These are phyloP conservation scores for Pouteria glomerata DNA, from an alignment of 148 eudicot genomes.

Conservation along the genomic window DNA sequence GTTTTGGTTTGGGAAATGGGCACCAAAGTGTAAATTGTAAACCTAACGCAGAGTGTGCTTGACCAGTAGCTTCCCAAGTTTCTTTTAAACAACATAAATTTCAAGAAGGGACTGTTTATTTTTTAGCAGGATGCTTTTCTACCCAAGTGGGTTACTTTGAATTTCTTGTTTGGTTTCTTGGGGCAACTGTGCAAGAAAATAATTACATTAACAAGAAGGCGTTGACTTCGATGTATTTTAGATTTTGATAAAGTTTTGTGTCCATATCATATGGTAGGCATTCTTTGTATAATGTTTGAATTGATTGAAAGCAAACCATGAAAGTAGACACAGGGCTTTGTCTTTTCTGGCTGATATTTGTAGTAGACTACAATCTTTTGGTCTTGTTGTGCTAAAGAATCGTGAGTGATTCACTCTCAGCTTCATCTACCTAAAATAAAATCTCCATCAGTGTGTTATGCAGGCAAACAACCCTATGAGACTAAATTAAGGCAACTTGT, in stretches of 20 bases:
- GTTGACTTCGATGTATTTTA: not conserved
- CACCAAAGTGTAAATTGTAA: not conserved
- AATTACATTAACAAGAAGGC: not conserved
- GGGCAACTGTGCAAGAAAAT: not conserved
- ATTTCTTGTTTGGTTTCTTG: slow-evolving; percentile 1
- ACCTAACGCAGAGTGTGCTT: not conserved
- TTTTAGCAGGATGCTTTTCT: no score
- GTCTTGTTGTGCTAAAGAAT: not conserved
- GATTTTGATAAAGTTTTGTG: no score
- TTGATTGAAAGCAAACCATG: slow-evolving; percentile 3
- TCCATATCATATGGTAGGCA: not conserved
- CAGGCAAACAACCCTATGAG: slow-evolving; percentile 60
- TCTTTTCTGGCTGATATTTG: not conserved
- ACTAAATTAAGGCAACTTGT: slow-evolving; percentile 47
- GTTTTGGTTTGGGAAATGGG: no score
- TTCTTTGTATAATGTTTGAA: not conserved
- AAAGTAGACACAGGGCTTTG: not conserved
- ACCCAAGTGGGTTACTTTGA: not conserved
- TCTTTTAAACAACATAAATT: not conserved
- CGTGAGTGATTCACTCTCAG: not conserved
- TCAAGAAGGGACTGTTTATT: not conserved
- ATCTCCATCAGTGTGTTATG: slow-evolving; percentile 1
- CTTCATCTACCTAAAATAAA: not conserved
- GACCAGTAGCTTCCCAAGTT: not conserved
- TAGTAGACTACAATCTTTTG: not conserved